phyloP scores from a whole-genome alignment of 2,329 filamentous ascomycete species.

The Eurotiales sp. region DNA sequence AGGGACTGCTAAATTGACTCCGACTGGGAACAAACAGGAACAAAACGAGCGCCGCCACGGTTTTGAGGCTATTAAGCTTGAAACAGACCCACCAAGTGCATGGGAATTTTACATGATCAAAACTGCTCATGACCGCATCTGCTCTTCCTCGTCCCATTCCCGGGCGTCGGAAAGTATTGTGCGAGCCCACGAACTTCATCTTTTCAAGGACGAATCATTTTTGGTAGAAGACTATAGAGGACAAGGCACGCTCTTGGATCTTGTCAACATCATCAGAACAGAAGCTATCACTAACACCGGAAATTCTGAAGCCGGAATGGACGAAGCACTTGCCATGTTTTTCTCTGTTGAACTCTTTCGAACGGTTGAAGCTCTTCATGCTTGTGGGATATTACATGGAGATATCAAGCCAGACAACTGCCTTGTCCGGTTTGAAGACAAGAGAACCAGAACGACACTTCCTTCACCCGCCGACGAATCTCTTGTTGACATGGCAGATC shows the following conservation, averaged over 20 bases:
- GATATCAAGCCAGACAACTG: conserved; percentile 97
- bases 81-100: conserved; percentile 70
- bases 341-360: conserved; percentile 88
- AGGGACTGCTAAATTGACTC: conserved; percentile 7
- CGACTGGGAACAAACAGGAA: conserved; percentile 23
- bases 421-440: conserved; percentile 72
- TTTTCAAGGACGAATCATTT: conserved; percentile 87
- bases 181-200: conserved; percentile 81
- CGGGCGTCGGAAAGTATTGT: conserved; percentile 75
- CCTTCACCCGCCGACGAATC: conserved; percentile 26
- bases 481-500: conserved; percentile 25
- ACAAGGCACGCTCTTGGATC: conserved; percentile 89
- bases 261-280: conserved; percentile 79
- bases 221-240: conserved; percentile 82
- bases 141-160: conserved; percentile 51
- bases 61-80: conserved; percentile 91
- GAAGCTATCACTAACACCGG: conserved; percentile 53
- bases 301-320: conserved; percentile 64
- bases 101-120: conserved; percentile 99
- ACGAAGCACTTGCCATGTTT: conserved; percentile 91
- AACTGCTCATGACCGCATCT: conserved; percentile 71
- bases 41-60: conserved; percentile 42
- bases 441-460: conserved; percentile 18
- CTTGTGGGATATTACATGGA: conserved; percentile 76
- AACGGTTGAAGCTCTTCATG: conserved; percentile 81